Evolutionary conservation across 176 grass and related monocot species (phyloP), one percentile per base, ranked within the genome.

Genomic region (Musa troglodytarum): DNA sequence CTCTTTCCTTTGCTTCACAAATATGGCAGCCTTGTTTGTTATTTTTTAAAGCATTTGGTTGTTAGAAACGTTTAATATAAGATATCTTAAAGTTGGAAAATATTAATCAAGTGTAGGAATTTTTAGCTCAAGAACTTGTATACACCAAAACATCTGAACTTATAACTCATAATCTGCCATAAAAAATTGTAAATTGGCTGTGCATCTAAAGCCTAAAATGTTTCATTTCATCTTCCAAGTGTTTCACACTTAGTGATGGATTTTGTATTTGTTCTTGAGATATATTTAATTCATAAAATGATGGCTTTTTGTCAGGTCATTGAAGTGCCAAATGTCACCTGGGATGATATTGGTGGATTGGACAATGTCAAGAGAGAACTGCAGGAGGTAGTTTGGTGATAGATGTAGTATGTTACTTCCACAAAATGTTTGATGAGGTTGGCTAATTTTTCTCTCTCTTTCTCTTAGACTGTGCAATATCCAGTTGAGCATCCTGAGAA

Each of bases 401-500:
- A 12, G 10, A 19, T 70, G 17, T 52, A 70, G 50, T 50, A 50
- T 50, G 15, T 11, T 25, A 34, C 6, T 20, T 10, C 5, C 53
- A 8, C 2, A 72, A 17, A 7, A 56, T 14, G 11, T 12, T 74
- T 55, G 53, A 11, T 10, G 54, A 11, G 1, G 11, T 56, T 26
- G 0, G 8, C 15, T 28, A 57, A 56, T 74, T 57, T 12, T 16
- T 29, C 34, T 56, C 22, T 22, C 22, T 56, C 23, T 22, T 53
- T 15, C 13, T 56, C 52, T 52, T 22, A 77, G 75, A 77, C 75
- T 66, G 59, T 77, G 34, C 75, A 77, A 65, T 77, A 77, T 24
- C 75, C 75, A 53, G 75, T 77, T 65, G 75, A 77, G 58, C 75
- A 77, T 52, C 75, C 75, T 65, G 75, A 77, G 59, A 77, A 77